phyloP scores from a whole-genome alignment of 768 basidiomycete genomes.

The Pleurotus sapidus region DNA sequence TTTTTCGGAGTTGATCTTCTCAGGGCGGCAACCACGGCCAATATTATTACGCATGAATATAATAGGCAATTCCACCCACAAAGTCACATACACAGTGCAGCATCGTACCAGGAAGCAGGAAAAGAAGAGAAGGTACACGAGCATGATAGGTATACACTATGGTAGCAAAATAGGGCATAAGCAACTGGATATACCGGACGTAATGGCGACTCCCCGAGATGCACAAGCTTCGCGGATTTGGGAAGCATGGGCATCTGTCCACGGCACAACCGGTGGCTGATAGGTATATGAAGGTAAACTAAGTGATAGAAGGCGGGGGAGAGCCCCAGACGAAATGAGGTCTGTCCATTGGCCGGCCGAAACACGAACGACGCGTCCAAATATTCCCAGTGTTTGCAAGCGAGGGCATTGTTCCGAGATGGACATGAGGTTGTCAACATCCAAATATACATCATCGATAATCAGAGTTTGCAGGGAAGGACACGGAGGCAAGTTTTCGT shows the following conservation, averaged over 20 bases:
- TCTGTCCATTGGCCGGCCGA: slow-evolving; percentile 36
- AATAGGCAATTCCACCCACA: slow-evolving; percentile 1
- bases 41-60: not conserved
- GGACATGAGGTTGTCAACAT: slow-evolving; percentile 28
- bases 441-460: slow-evolving; percentile 38
- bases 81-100: not conserved
- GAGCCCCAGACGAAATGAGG: slow-evolving; percentile 32
- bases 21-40: not conserved
- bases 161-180: not conserved
- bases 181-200: not conserved
- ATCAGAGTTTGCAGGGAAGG: slow-evolving; percentile 35
- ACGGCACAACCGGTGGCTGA: slow-evolving; percentile 29
- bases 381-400: slow-evolving; percentile 38
- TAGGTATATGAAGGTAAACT: slow-evolving; percentile 36
- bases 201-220: slow-evolving; percentile 10
- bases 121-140: no score
- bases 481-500: slow-evolving; percentile 18
- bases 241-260: slow-evolving; percentile 5
- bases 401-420: slow-evolving; percentile 31
- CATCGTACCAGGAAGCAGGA: no score
- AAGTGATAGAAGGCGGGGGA: slow-evolving; percentile 32
- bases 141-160: not conserved
- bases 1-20: slow-evolving; percentile 5
- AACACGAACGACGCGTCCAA: slow-evolving; percentile 36
- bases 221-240: slow-evolving; percentile 17